Conservation (phyloP, 2,329 filamentous ascomycete genomes). For the Keithomyces neogunnii region DNA sequence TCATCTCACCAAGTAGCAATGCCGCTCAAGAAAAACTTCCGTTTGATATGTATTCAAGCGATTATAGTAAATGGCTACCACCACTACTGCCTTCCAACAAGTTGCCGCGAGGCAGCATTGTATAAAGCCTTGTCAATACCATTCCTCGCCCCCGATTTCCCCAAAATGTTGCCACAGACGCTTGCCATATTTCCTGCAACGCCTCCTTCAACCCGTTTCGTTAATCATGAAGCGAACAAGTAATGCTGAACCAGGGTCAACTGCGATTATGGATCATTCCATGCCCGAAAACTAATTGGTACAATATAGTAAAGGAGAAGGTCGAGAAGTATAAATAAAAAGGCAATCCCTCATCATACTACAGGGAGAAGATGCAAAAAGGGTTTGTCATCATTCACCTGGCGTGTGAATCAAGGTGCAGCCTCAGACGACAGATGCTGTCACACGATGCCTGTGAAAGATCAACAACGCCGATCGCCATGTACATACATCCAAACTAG, state of each 20-base stretch:
- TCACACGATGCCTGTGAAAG: not conserved
- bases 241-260: constrained; percentile 4
- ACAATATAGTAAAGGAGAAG: not conserved
- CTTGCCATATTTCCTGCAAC: not conserved
- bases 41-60: constrained; percentile 7
- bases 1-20: not conserved
- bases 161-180: not conserved
- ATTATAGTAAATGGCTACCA: constrained; percentile 5
- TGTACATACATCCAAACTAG: not conserved
- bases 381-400: not conserved
- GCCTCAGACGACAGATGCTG: not conserved
- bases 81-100: constrained; percentile 19
- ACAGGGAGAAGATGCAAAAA: not conserved
- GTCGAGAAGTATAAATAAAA: not conserved
- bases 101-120: constrained; percentile 41
- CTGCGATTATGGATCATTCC: not conserved
- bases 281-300: not conserved
- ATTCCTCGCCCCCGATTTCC: constrained; percentile 5
- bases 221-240: constrained; percentile 11
- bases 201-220: constrained; percentile 5
- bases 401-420: not conserved
- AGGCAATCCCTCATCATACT: not conserved
- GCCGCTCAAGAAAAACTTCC: not conserved
- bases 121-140: constrained; percentile 18
- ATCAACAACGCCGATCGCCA: not conserved